Percentiles rank a stretch among this genome's conserved stretches.
phyloP scores from a whole-genome alignment of 2,329 filamentous ascomycete genomes.

The Curvularia lunata region DNA sequence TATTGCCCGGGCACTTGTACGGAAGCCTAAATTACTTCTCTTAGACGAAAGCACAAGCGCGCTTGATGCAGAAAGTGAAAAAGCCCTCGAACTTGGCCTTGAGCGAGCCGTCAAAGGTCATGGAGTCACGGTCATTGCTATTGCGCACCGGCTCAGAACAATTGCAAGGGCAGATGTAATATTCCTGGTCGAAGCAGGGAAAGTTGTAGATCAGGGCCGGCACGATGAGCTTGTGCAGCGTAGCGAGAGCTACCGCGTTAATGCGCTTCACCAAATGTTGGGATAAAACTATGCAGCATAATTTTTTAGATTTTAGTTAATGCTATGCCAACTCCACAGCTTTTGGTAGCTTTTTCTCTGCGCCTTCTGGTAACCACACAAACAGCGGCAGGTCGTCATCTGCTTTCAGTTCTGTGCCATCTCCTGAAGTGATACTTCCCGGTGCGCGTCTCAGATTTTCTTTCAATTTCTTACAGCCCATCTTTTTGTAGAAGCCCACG shows the following conservation, averaged over 20 bases:
- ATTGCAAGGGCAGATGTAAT: conserved; percentile 53
- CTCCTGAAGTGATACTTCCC: conserved; percentile 35
- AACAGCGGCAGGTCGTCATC: conserved; percentile 22
- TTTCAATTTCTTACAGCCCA: conserved; percentile 54
- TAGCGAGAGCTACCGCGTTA: conserved; percentile 58
- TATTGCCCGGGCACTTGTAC: conserved; percentile 53
- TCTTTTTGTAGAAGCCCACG: conserved; percentile 54
- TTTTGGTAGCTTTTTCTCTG: conserved; percentile 18
- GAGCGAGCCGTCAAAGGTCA: conserved; percentile 46
- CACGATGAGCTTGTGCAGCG: conserved; percentile 58
- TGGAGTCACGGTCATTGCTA: conserved; percentile 53
- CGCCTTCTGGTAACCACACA: conserved; percentile 27
- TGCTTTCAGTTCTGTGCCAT: conserved; percentile 5
- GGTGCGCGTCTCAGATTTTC: conserved; percentile 52
- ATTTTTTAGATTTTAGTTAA: conserved; percentile 2
- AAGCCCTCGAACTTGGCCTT: conserved; percentile 49
- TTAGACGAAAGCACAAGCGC: conserved; percentile 54
- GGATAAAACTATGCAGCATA: conserved; percentile 32
- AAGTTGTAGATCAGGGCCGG: conserved; percentile 56
- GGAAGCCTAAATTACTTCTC: conserved; percentile 51
- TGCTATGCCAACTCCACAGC: conserved; percentile 21
- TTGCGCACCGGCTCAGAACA: conserved; percentile 53
- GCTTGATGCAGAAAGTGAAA: conserved; percentile 53
- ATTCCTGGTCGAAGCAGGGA: conserved; percentile 57
- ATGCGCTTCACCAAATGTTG: conserved; percentile 58